These are phyloP conservation scores for Hypoxylon sp. DNA, from an alignment of 2,329 filamentous ascomycete genomes.

Conservation along the genomic window DNA sequence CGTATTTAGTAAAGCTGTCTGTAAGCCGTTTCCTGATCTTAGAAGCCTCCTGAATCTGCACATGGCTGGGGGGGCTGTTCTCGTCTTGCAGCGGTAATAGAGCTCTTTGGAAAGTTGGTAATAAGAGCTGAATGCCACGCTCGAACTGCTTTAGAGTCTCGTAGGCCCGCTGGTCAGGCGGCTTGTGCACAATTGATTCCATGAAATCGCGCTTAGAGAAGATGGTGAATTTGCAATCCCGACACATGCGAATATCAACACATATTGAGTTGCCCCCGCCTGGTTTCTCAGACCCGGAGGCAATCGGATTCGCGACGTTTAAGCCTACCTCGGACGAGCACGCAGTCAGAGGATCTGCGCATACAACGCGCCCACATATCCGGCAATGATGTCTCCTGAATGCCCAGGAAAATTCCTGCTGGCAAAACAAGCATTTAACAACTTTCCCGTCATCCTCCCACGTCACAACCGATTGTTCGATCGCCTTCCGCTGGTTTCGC, in stretches of 20 bases:
- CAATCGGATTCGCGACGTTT: constrained; percentile 73
- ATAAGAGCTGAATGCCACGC: constrained; percentile 82
- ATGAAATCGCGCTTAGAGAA: constrained; percentile 82
- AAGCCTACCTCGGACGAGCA: constrained; percentile 90
- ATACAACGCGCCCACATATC: constrained; percentile 93
- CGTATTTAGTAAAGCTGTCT: constrained; percentile 91
- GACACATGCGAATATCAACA: constrained; percentile 91
- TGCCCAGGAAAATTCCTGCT: constrained; percentile 95
- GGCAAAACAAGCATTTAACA: constrained; percentile 88
- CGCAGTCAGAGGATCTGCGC: constrained; percentile 84
- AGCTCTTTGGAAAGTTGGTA: constrained; percentile 87
- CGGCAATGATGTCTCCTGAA: constrained; percentile 95
- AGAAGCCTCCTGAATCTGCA: constrained; percentile 85
- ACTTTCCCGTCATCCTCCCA: constrained; percentile 95
- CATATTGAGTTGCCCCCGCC: constrained; percentile 62
- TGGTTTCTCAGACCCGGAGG: constrained; percentile 62
- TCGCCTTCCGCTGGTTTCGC: constrained; percentile 80
- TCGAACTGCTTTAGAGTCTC: constrained; percentile 89
- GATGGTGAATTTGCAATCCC: constrained; percentile 79
- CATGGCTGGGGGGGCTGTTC: constrained; percentile 64
- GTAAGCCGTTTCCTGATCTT: constrained; percentile 92
- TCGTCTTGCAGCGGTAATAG: constrained; percentile 77
- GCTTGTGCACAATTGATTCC: constrained; percentile 75
- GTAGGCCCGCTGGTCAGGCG: constrained; percentile 84
- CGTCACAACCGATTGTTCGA: constrained; percentile 93